phyloP scores from a whole-genome alignment of 768 basidiomycete genomes.

The Russula vinacea region DNA sequence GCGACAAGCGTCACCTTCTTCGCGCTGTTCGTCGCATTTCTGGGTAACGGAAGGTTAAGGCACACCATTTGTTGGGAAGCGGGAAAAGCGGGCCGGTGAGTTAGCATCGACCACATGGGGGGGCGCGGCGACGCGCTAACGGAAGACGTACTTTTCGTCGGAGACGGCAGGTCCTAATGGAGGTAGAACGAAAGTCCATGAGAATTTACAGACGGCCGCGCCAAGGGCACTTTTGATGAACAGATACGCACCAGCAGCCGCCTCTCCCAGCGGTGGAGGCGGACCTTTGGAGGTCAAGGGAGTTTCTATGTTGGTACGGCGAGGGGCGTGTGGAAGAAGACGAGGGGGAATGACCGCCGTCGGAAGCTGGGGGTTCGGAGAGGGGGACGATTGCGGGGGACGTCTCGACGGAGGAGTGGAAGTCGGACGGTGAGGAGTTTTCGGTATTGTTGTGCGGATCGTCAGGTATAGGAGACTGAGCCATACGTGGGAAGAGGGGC shows the following conservation, averaged over 20 bases:
- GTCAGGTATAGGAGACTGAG: slow-evolving; percentile 26
- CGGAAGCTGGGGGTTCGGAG: slow-evolving; percentile 17
- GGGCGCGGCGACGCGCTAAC: slow-evolving; percentile 12
- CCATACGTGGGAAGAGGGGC: slow-evolving; percentile 11
- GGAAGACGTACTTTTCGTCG: slow-evolving; percentile 64
- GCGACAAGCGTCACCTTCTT: slow-evolving; percentile 68
- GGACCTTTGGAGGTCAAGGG: slow-evolving; percentile 26
- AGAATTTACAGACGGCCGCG: slow-evolving; percentile 2
- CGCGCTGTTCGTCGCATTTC: slow-evolving; percentile 89
- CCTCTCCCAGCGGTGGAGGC: slow-evolving; percentile 27
- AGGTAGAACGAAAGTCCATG: neutral
- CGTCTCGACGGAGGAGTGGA: slow-evolving; percentile 28
- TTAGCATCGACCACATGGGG: slow-evolving; percentile 19
- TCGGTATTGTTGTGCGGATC: slow-evolving; percentile 22
- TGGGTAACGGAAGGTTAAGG: slow-evolving; percentile 33
- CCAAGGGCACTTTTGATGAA: neutral
- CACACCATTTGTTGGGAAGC: slow-evolving; percentile 4
- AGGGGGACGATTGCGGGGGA: slow-evolving; percentile 26
- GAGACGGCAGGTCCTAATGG: slow-evolving; percentile 72
- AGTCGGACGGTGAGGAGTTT: slow-evolving; percentile 28
- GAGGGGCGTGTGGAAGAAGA: slow-evolving; percentile 17
- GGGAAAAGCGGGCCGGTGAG: slow-evolving; percentile 27
- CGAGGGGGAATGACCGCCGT: slow-evolving; percentile 23
- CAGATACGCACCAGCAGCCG: slow-evolving; percentile 28
- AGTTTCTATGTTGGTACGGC: slow-evolving; percentile 20